These are phyloP conservation scores for Berberis thunbergii DNA, from an alignment of 164 flowering plant genomes.

Conservation along the genomic window DNA sequence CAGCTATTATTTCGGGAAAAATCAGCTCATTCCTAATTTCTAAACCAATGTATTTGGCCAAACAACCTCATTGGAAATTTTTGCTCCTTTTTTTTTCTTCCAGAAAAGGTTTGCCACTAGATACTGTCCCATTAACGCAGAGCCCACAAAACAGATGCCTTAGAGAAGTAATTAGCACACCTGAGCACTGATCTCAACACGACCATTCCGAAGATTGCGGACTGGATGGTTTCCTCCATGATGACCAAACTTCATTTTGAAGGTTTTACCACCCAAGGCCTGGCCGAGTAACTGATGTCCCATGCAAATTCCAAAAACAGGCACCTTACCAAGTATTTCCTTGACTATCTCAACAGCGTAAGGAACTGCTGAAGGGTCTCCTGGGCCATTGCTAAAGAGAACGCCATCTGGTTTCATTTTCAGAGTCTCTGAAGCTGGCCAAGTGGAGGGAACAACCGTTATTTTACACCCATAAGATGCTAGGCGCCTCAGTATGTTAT, in stretches of 20 bases:
- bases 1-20: too few species aligned
- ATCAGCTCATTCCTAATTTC: too few species aligned
- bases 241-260: conserved; percentile 90
- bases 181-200: conserved; percentile 90
- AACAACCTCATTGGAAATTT: too few species aligned
- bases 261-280: conserved; percentile 80
- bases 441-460: conserved; percentile 79
- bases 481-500: conserved; percentile 65
- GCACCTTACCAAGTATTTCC: conserved; percentile 63
- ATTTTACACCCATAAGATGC: conserved; percentile 77
- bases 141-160: background rate
- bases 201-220: conserved; percentile 49
- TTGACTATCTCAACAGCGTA: conserved; percentile 78
- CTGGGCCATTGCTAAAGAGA: conserved; percentile 88
- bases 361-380: conserved; percentile 89
- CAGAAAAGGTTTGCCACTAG: too few species aligned
- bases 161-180: conserved; percentile 15
- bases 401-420: conserved; percentile 82
- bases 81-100: too few species aligned
- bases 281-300: conserved; percentile 90
- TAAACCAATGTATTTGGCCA: too few species aligned
- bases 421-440: conserved; percentile 69
- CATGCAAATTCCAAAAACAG: conserved; percentile 91
- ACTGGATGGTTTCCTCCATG: conserved; percentile 95
- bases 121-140: too few species aligned